Conservation (phyloP, 108 stramenopile genomes). For the Discostella pseudostelligera region DNA sequence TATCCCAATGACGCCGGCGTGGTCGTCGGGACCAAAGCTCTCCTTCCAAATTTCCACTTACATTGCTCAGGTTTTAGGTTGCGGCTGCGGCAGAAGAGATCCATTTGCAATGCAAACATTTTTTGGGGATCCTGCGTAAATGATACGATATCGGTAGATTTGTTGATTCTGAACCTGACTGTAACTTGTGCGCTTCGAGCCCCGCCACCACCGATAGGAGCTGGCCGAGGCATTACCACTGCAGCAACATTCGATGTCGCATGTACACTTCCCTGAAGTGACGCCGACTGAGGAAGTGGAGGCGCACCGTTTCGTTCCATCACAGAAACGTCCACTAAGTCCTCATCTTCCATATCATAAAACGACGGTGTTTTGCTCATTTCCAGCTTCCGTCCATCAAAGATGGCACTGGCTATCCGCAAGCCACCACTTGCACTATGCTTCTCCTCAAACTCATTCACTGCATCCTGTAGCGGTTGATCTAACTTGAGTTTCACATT, state of each 20-base stretch:
- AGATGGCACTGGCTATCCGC: constrained; percentile 23
- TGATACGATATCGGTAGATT: constrained; percentile 18
- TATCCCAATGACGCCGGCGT: constrained; percentile 52
- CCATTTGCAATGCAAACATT: constrained; percentile 17
- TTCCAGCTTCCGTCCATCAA: constrained; percentile 57
- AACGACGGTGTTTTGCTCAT: constrained; percentile 47
- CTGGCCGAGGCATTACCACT: not conserved
- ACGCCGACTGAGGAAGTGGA: not conserved
- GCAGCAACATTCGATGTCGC: not conserved
- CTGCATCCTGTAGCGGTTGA: constrained; percentile 30
- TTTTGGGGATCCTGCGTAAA: constrained; percentile 13
- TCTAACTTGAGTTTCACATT: constrained; percentile 34
- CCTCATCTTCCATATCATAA: constrained; percentile 76
- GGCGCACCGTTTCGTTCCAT: not conserved
- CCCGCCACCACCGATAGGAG: not conserved
- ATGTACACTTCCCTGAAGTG: too few relatives aligned
- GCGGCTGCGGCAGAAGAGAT: constrained; percentile 15
- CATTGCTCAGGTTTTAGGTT: constrained; percentile 18
- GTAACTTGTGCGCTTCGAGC: constrained; percentile 1
- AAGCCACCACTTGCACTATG: not conserved
- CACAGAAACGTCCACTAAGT: constrained; percentile 57
- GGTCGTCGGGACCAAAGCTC: constrained; percentile 19
- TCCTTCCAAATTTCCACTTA: constrained; percentile 53
- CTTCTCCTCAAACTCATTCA: constrained; percentile 1
- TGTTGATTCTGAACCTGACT: constrained; percentile 38